Evolutionary conservation across 768 basidiomycete genomes (phyloP).

Genomic region (Mycena haematopus): DNA sequence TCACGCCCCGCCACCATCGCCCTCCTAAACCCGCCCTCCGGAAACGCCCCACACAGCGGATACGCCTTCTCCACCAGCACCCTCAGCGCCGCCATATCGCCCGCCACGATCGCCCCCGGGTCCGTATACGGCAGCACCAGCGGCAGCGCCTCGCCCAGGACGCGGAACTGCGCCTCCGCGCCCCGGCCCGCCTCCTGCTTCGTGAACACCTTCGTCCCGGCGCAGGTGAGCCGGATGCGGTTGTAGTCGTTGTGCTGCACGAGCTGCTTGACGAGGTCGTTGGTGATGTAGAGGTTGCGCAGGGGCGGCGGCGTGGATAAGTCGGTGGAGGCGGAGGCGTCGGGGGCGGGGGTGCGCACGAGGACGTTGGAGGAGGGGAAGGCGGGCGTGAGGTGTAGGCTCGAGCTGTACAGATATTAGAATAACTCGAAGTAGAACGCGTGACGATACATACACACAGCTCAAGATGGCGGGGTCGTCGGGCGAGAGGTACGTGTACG

Average conservation of each 20-base stretch:
- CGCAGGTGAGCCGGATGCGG: constrained; percentile 84
- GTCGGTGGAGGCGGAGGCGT: constrained; percentile 47
- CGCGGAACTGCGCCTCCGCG: constrained; percentile 67
- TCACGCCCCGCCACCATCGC: constrained; percentile 60
- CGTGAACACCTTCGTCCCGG: constrained; percentile 93
- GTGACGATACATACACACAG: constrained; percentile 67
- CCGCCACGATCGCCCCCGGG: constrained; percentile 63
- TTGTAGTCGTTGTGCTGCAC: constrained; percentile 83
- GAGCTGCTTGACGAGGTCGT: constrained; percentile 82
- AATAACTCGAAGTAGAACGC: not conserved
- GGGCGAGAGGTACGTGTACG: constrained; percentile 80
- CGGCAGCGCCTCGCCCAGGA: constrained; percentile 85
- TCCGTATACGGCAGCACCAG: constrained; percentile 85
- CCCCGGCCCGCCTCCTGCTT: constrained; percentile 83
- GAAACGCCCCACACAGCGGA: constrained; percentile 72
- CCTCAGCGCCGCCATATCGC: constrained; percentile 61
- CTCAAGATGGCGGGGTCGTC: constrained; percentile 71
- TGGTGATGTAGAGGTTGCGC: constrained; percentile 88
- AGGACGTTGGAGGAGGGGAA: constrained; percentile 85
- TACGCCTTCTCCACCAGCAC: constrained; percentile 81
- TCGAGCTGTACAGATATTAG: constrained; percentile 54
- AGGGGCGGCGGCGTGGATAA: constrained; percentile 25
- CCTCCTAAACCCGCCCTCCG: constrained; percentile 57
- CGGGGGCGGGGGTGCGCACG: constrained; percentile 81
- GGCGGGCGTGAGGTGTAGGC: constrained; percentile 67